Evolutionary conservation across 2,329 filamentous ascomycete species (phyloP).

Genomic region (Bipolaris cookei): DNA sequence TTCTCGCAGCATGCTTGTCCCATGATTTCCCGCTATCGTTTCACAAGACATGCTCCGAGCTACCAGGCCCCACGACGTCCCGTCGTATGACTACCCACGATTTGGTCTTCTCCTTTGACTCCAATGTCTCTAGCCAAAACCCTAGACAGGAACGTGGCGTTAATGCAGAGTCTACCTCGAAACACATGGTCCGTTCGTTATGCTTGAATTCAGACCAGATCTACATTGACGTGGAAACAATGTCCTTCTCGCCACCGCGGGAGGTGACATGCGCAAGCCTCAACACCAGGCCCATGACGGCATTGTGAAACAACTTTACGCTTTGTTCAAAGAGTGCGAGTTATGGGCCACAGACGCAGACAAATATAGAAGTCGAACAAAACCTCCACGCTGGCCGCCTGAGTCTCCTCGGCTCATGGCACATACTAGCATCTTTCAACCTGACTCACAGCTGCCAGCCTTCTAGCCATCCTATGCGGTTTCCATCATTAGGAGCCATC

Average conservation of each 20-base stretch:
- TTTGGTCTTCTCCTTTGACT: neutral
- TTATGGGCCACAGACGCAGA: neutral
- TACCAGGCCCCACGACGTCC: neutral
- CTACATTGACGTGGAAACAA: neutral
- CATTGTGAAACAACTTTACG: neutral
- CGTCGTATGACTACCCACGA: neutral
- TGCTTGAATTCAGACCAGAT: neutral
- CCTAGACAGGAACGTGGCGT: neutral
- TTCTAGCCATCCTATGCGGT: neutral
- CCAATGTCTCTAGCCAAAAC: neutral
- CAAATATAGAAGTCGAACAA: neutral
- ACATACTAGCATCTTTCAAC: neutral
- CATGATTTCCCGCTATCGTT: neutral
- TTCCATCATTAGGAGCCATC: neutral
- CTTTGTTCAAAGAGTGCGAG: neutral
- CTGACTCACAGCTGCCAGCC: neutral
- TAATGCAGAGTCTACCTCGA: neutral
- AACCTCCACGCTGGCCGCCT: neutral
- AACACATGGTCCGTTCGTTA: neutral
- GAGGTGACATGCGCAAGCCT: neutral
- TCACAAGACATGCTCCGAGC: neutral
- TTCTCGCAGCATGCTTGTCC: neutral
- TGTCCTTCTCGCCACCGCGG: neutral
- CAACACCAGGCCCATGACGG: neutral
- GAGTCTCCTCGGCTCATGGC: neutral